A percentile compares a stretch with the other conserved stretches of the same genome.
Conservation (phyloP, 371 early-diverging fungal species). For the Mucor sp. region DNA sequence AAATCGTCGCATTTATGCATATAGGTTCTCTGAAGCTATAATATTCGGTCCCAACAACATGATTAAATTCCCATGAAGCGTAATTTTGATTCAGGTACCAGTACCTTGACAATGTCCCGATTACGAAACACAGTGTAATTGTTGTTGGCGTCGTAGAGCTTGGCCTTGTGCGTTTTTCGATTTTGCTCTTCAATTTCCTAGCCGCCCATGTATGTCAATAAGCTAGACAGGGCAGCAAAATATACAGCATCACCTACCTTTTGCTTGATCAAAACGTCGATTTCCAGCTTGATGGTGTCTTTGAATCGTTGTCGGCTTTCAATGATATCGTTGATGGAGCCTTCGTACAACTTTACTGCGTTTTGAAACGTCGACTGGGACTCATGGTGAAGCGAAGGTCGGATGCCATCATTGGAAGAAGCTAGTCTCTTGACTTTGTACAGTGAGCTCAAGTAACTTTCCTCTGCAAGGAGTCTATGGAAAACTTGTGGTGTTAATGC, state of each 20-base stretch:
- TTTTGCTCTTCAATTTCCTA: constrained; percentile 39
- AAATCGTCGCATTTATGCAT: constrained; percentile 33
- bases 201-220: not conserved
- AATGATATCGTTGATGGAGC: constrained; percentile 27
- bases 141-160: constrained; percentile 32
- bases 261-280: constrained; percentile 16
- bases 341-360: constrained; percentile 37
- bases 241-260: constrained; percentile 7
- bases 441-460: constrained; percentile 33
- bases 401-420: constrained; percentile 22
- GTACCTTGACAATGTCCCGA: constrained; percentile 48
- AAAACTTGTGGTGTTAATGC: not conserved
- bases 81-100: not conserved
- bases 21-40: constrained; percentile 51
- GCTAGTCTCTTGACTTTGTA: constrained; percentile 31
- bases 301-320: constrained; percentile 25
- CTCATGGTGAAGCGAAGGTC: not conserved
- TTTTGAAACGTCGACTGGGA: constrained; percentile 21
- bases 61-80: not conserved
- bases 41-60: not conserved
- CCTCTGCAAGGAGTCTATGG: constrained; percentile 37
- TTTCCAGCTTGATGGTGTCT: constrained; percentile 21
- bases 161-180: constrained; percentile 32
- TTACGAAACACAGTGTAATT: constrained; percentile 40
- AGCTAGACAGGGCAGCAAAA: not conserved